Evolutionary conservation across 116 monocot genomes (phyloP).

Genomic region (Dioscorea cayenensis): DNA sequence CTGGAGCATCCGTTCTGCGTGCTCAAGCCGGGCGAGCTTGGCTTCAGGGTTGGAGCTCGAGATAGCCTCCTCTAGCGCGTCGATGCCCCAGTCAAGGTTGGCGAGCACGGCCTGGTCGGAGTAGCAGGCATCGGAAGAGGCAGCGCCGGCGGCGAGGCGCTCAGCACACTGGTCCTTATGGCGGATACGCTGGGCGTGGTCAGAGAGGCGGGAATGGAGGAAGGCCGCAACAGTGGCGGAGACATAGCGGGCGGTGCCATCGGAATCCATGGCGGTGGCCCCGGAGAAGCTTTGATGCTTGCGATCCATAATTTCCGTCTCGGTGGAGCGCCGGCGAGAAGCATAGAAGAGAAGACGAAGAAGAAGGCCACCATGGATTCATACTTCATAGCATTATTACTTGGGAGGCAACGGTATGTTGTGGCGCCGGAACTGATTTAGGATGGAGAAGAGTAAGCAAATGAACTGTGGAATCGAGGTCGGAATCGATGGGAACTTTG

Average conservation of each 20-base stretch:
- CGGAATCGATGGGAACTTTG: too few species aligned
- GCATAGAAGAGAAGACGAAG: too few species aligned
- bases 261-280: not conserved
- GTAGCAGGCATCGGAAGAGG: conserved; percentile 15
- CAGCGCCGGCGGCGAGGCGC: conserved; percentile 29
- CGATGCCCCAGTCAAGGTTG: conserved; percentile 62
- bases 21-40: conserved; percentile 51
- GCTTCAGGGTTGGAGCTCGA: conserved; percentile 27
- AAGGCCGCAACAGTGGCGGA: conserved; percentile 29
- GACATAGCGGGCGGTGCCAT: conserved; percentile 8
- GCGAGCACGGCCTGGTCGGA: conserved; percentile 51
- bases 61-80: conserved; percentile 48
- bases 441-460: too few species aligned
- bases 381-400: too few species aligned
- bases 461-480: too few species aligned
- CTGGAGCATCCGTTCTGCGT: conserved; percentile 51
- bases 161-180: conserved; percentile 47
- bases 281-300: not conserved
- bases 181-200: conserved; percentile 18
- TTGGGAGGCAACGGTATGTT: too few species aligned
- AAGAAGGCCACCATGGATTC: too few species aligned
- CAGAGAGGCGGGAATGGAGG: conserved; percentile 29
- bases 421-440: too few species aligned
- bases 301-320: too few species aligned
- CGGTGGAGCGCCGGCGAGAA: too few species aligned